Evolutionary conservation across 345 rosid genomes (phyloP), one percentile per base, ranked within the genome.

Genomic region (Luvunga scandens): DNA sequence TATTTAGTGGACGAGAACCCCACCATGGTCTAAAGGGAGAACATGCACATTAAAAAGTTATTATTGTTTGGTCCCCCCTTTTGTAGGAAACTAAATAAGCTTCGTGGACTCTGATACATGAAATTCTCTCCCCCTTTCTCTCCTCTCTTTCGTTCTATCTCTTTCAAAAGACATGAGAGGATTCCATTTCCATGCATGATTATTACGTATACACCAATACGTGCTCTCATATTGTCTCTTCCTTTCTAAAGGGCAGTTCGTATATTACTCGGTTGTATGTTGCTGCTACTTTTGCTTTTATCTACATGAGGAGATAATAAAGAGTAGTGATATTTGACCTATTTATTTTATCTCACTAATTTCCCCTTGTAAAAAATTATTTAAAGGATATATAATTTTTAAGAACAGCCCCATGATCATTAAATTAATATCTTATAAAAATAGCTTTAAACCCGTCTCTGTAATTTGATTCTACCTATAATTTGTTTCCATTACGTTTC

Each of bases 151-250:
- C 39, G 39, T 36, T 36, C 39, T 2, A 36, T 36, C 73, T 66
- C 72, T 73, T 36, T 78, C 67, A 66, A 77, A 75, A 75, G 81
- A 80, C 79, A 77, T 79, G 69, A 77, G 73, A 79, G 79, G 74
- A 63, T 73, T 61, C 69, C 50, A 85, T 45, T 84, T 76, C 83
- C 89, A 88, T 88, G 91, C 91, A 88, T 82, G 81, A 86, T 88
- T 79, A 83, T 86, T 86, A 88, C 91, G 88, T 86, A 85, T 85
- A 80, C 87, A 80, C 77, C 75, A 83, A 80, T 80, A 66, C 80
- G 85, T 80, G 84, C 77, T 78, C 78, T 62, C 75, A 76, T 28
- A 45, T 71, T 59, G 28, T 59, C 66, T 28, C 27, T 64, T n/a
- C 27, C 28, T 6, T 10, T 53, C 56, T 28, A 24, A 39, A 71